phyloP scores from a whole-genome alignment of 75 land plant species.

The Sequoiadendron giganteum region DNA sequence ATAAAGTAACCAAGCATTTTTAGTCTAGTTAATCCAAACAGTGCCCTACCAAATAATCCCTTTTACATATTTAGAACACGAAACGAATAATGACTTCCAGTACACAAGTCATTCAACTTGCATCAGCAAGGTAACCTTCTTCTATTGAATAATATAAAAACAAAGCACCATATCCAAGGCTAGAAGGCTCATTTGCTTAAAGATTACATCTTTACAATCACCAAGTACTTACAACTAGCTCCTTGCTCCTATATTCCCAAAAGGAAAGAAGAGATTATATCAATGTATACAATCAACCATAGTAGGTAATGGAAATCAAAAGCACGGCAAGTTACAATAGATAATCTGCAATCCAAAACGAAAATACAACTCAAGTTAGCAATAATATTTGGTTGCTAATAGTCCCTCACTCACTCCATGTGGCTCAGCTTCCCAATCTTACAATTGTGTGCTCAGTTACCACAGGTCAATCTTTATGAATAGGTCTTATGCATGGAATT shows the following conservation, averaged over 20 bases:
- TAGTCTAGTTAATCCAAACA: not conserved
- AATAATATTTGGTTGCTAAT: no score
- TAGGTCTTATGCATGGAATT: not conserved
- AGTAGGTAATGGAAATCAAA: no score
- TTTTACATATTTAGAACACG: not conserved
- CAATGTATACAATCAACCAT: no score
- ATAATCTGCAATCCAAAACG: no score
- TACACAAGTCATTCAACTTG: not conserved
- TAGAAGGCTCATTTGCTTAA: not conserved
- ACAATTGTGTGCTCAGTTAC: not conserved
- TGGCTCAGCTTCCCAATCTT: not conserved
- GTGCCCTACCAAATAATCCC: no score
- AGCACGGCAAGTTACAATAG: no score
- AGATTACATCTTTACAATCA: not conserved
- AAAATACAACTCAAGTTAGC: no score
- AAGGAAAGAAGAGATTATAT: no score
- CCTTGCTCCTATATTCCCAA: not conserved
- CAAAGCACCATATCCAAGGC: not conserved
- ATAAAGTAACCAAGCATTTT: not conserved
- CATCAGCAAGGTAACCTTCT: not conserved
- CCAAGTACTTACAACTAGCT: not conserved
- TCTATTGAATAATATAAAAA: no score
- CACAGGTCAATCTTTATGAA: not conserved
- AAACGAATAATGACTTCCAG: not conserved
- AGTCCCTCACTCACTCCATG: not conserved